Percentiles rank a stretch among this genome's conserved stretches.
Evolutionary conservation across 2,329 filamentous ascomycete genomes (phyloP).

Genomic region (Paraphoma sp.): DNA sequence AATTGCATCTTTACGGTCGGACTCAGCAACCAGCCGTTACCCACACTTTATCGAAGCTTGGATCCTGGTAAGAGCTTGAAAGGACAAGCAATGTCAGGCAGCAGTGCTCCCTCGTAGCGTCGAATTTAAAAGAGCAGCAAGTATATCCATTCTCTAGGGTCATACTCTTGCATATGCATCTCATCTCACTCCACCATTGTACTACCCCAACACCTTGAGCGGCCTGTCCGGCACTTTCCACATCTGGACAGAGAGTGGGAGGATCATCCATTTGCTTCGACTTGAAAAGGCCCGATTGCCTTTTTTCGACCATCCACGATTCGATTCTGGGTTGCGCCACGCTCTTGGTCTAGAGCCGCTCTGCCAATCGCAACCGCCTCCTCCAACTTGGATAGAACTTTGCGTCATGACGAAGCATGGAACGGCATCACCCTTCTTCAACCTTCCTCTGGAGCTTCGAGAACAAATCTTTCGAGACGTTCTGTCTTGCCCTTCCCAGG

Average conservation of each 20-base stretch:
- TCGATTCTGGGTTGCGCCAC: neutral
- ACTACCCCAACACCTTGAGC: neutral
- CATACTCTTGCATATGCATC: neutral
- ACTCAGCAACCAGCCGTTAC: too few species aligned
- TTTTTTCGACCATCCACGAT: neutral
- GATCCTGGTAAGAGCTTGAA: too few species aligned
- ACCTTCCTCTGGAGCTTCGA: slow-evolving; percentile 39
- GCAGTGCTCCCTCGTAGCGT: too few species aligned
- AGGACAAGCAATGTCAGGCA: too few species aligned
- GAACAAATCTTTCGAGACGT: slow-evolving; percentile 37
- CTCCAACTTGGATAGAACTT: too few species aligned
- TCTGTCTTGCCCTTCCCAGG: slow-evolving; percentile 21
- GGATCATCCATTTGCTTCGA: neutral
- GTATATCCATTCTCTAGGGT: too few species aligned
- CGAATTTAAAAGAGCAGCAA: too few species aligned
- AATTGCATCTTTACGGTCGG: too few species aligned
- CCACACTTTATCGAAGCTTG: too few species aligned
- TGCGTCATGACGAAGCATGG: neutral
- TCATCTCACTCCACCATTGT: neutral
- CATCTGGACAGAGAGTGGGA: neutral
- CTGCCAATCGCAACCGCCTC: too few species aligned
- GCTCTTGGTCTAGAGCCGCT: neutral
- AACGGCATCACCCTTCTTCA: neutral
- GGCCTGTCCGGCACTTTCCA: neutral
- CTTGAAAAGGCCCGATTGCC: neutral